Percentiles rank a stretch among this genome's conserved stretches.
These are phyloP conservation scores for Apiospora malaysiana DNA, from an alignment of 2,329 filamentous ascomycete species.

Conservation along the genomic window DNA sequence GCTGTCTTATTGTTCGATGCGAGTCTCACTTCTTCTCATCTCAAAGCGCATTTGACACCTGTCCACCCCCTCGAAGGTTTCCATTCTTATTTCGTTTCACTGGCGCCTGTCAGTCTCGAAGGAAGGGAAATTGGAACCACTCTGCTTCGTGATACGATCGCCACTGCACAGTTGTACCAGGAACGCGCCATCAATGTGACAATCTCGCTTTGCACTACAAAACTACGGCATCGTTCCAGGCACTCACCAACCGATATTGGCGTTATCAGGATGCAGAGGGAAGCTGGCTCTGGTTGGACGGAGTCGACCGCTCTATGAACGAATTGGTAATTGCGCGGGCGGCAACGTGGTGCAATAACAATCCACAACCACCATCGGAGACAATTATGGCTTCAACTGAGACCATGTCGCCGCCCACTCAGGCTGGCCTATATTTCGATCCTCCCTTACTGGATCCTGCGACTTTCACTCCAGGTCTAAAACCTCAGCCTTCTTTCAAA, in stretches of 20 bases:
- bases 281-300: not conserved
- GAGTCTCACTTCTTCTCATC: slow-evolving; percentile 9
- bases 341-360: slow-evolving; percentile 24
- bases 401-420: slow-evolving; percentile 35
- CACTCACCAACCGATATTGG: slow-evolving; percentile 10
- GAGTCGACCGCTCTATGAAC: slow-evolving; percentile 25
- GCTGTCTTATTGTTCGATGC: not conserved
- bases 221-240: slow-evolving; percentile 1
- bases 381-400: slow-evolving; percentile 39
- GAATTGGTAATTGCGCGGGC: slow-evolving; percentile 23
- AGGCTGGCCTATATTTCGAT: slow-evolving; percentile 38
- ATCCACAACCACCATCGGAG: slow-evolving; percentile 33
- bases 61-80: not conserved
- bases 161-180: slow-evolving; percentile 13
- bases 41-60: slow-evolving; percentile 2
- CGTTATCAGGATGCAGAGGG: slow-evolving; percentile 18
- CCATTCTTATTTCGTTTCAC: not conserved
- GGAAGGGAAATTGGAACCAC: not conserved
- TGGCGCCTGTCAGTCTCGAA: not conserved
- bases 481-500: slow-evolving; percentile 41
- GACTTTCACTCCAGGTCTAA: slow-evolving; percentile 32
- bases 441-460: slow-evolving; percentile 32
- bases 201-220: slow-evolving; percentile 10
- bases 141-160: slow-evolving; percentile 14
- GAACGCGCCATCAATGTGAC: slow-evolving; percentile 17